Percentiles rank a stretch among this genome's conserved stretches.
Evolutionary conservation across 768 basidiomycete species (phyloP).

Genomic region (Daedaleopsis nitida): DNA sequence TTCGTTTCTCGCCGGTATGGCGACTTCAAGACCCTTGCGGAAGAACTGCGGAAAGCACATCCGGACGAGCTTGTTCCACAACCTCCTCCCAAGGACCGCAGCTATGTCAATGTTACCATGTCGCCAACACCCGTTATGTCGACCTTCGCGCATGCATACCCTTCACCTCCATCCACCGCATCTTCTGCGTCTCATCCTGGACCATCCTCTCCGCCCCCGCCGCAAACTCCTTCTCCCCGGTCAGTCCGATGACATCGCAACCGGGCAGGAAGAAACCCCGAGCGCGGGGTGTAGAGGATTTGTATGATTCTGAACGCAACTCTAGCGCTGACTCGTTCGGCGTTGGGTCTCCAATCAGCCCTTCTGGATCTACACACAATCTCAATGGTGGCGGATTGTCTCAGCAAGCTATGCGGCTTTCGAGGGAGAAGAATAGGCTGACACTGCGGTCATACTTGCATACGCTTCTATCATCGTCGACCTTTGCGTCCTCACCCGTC

Average conservation of each 20-base stretch:
- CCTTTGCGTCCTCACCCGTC: slow-evolving; percentile 84
- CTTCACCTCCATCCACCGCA: slow-evolving; percentile 9
- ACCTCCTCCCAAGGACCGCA: slow-evolving; percentile 89
- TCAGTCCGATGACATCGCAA: slow-evolving; percentile 11
- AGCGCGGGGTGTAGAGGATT: neutral
- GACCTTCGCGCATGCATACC: neutral
- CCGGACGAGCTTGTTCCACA: slow-evolving; percentile 78
- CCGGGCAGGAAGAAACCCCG: slow-evolving; percentile 5
- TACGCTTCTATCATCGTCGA: slow-evolving; percentile 65
- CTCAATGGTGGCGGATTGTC: slow-evolving; percentile 13
- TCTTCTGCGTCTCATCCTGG: slow-evolving; percentile 8
- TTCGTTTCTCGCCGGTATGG: slow-evolving; percentile 94
- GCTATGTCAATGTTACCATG: slow-evolving; percentile 53
- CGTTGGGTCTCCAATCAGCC: slow-evolving; percentile 17
- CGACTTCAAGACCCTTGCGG: slow-evolving; percentile 87
- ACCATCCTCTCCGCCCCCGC: slow-evolving; percentile 3
- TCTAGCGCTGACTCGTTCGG: slow-evolving; percentile 29
- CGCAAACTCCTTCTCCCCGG: slow-evolving; percentile 2
- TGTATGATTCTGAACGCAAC: slow-evolving; percentile 16
- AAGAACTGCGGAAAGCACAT: slow-evolving; percentile 88
- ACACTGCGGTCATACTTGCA: slow-evolving; percentile 95
- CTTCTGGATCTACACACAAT: slow-evolving; percentile 16
- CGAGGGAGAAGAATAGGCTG: slow-evolving; percentile 93
- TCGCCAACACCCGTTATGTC: slow-evolving; percentile 29
- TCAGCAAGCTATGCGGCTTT: slow-evolving; percentile 46